Evolutionary conservation across 2,329 filamentous ascomycete genomes (phyloP).

Genomic region (Phialophora expanda): DNA sequence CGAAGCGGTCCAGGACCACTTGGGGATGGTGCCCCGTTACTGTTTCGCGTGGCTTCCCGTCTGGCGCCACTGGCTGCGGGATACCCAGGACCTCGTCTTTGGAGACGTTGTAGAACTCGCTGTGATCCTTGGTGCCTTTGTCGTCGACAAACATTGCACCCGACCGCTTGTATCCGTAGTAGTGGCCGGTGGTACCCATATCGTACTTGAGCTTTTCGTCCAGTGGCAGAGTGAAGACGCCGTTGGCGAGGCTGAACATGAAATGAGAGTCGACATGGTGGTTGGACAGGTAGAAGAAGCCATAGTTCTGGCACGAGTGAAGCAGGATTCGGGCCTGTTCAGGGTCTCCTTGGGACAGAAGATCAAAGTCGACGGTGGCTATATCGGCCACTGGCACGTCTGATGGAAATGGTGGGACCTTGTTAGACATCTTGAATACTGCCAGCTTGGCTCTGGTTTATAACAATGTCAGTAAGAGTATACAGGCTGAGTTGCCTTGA

Average conservation of each 20-base stretch:
- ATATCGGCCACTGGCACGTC: constrained; percentile 27
- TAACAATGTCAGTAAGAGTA: background rate
- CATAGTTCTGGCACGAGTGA: constrained; percentile 23
- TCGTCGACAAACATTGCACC: constrained; percentile 33
- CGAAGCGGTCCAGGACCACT: constrained; percentile 22
- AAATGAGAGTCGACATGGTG: constrained; percentile 23
- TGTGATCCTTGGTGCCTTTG: constrained; percentile 33
- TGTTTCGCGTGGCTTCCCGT: constrained; percentile 27
- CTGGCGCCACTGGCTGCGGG: constrained; percentile 21
- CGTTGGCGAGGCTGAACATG: constrained; percentile 24
- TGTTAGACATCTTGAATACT: constrained; percentile 9
- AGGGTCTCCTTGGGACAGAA: constrained; percentile 16
- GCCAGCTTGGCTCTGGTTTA: background rate
- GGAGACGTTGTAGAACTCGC: constrained; percentile 43
- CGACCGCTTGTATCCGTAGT: constrained; percentile 24
- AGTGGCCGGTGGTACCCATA: constrained; percentile 24
- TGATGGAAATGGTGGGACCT: constrained; percentile 17
- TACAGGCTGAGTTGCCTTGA: background rate
- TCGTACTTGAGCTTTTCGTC: constrained; percentile 23
- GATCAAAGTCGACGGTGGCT: constrained; percentile 23
- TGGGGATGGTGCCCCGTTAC: constrained; percentile 14
- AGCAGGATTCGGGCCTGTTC: constrained; percentile 18
- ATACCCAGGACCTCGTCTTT: constrained; percentile 44
- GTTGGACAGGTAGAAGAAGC: constrained; percentile 27
- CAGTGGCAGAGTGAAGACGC: constrained; percentile 21